Evolutionary conservation across 352 stramenopile species (phyloP).

Genomic region (Phytophthora meadii): DNA sequence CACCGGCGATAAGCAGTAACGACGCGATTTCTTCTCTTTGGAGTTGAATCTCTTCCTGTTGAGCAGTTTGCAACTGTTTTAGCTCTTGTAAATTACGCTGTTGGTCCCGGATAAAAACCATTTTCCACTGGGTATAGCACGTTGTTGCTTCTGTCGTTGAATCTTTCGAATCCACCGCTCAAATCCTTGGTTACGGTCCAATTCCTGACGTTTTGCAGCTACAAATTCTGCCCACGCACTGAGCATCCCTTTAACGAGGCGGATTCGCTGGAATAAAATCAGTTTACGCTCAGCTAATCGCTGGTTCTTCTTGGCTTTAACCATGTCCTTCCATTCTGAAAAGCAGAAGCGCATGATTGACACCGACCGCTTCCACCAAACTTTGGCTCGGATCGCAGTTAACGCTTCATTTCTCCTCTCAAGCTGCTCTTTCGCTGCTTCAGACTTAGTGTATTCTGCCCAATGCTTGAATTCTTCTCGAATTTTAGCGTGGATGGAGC

Average conservation of each 20-base stretch:
- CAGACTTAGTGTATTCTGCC: slow-evolving; percentile 14
- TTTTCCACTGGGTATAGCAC: slow-evolving; percentile 31
- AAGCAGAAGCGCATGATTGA: slow-evolving; percentile 37
- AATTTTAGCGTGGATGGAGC: slow-evolving; percentile 45
- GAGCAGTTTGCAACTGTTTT: slow-evolving; percentile 9
- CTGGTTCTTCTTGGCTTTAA: slow-evolving; percentile 7
- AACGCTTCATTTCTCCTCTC: slow-evolving; percentile 36
- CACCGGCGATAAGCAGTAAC: slow-evolving; percentile 3
- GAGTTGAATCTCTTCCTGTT: slow-evolving; percentile 20
- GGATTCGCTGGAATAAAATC: slow-evolving; percentile 9
- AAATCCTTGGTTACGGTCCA: slow-evolving; percentile 23
- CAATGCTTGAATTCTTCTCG: slow-evolving; percentile 46
- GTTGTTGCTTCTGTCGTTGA: slow-evolving; percentile 15
- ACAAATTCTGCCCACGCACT: slow-evolving; percentile 25
- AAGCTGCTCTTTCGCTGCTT: slow-evolving; percentile 27
- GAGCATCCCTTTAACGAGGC: slow-evolving; percentile 22
- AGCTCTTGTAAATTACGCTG: slow-evolving; percentile 19
- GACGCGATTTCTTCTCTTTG: slow-evolving; percentile 24
- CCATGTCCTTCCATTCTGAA: slow-evolving; percentile 31
- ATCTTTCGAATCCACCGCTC: slow-evolving; percentile 17
- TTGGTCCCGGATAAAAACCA: slow-evolving; percentile 28
- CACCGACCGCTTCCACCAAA: slow-evolving; percentile 48
- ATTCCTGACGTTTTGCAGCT: not conserved
- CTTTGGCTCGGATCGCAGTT: slow-evolving; percentile 37
- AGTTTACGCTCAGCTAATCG: slow-evolving; percentile 30